A percentile compares a stretch with the other conserved stretches of the same genome.
Conservation (phyloP, 192 early-diverging fungal species). For the Physocladia obscura region DNA sequence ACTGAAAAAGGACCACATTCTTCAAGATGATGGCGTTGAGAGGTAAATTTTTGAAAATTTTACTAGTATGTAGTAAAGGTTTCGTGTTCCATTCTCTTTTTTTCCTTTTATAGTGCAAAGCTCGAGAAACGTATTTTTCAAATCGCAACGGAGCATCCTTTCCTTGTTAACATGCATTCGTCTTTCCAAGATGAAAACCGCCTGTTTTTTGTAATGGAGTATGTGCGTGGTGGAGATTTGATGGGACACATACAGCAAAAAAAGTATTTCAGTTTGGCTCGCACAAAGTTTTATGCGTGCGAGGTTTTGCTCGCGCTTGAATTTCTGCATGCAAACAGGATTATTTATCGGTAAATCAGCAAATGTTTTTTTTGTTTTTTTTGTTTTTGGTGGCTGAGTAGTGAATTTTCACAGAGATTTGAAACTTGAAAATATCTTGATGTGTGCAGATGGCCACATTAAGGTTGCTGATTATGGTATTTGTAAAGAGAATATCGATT, state of each 20-base stretch:
- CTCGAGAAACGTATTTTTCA: constrained; percentile 91
- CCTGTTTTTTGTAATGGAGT: constrained; percentile 98
- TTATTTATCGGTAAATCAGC: constrained; percentile 72
- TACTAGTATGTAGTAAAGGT: no score
- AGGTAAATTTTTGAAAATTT: constrained; percentile 37
- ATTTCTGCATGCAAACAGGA: constrained; percentile 90
- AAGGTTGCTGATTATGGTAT: constrained; percentile 98
- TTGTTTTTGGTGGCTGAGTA: background rate
- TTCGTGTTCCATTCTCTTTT: background rate
- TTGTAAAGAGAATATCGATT: constrained; percentile 79
- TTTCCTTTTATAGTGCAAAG: constrained; percentile 24
- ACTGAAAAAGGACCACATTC: constrained; percentile 91
- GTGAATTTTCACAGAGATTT: constrained; percentile 66
- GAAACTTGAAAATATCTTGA: constrained; percentile 93
- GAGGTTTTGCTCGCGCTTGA: constrained; percentile 91
- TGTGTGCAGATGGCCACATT: constrained; percentile 90
- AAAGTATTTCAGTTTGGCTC: constrained; percentile 76
- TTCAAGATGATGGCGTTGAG: constrained; percentile 95
- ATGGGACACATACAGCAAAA: constrained; percentile 93
- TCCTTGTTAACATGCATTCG: constrained; percentile 91
- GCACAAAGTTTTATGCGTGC: constrained; percentile 95
- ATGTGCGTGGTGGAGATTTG: constrained; percentile 93
- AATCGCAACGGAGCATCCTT: constrained; percentile 87
- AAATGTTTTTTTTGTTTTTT: constrained; percentile 4
- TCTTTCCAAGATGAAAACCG: constrained; percentile 89